Base-by-base conservation (phyloP, 2,329 filamentous ascomycete species). In the Aspergillus ochraceus region DNA sequence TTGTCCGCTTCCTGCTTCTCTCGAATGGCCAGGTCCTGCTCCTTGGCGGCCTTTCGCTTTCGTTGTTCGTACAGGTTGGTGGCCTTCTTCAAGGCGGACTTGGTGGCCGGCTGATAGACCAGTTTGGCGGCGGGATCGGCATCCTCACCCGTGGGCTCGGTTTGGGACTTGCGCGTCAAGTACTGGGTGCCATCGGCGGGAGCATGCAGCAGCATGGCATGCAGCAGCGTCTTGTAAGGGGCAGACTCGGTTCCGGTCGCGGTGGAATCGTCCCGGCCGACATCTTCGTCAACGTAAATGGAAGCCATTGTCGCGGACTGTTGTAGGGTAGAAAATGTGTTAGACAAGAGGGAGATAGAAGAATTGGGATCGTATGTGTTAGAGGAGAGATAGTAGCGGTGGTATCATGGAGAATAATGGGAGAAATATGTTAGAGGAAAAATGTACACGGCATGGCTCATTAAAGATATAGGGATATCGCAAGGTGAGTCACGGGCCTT, bases 81-180 rank as follows among this genome's bases (percentile, higher is more conserved):
- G 4, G 89, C 90, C 79, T 96, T 96, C 83, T 96, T 97, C 73
- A 92, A 76, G 22, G 91, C 91, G 61, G 89, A 90, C 81, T 95
- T 96, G 61, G 90, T 88, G 20, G 87, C 89, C 57, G 89, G 88
- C 80, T 93, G 94, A 90, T 89, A 97, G 68, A 87, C 84, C 64
- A 88, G 77, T 65, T 86, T 84, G 56, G 83, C 83, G 56, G 83
- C 81, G 64, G 84, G 83, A 69, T 91, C 90, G 63, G 87, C 87
- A 72, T 84, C 84, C 66, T 84, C 83, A 57, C 80, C 83, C n/a
- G 84, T 77, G 22, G 84, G 75, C 26, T 85, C 86, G 52, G 86
- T 88, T 61, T 84, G 80, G 30, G 87, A 89, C 67, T 90, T 89
- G 73, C 89, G 86, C 52, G 84, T 87, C 64, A 89, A 81, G 77